Conservation (phyloP, 805 yeast genomes). For the Starmerella sp. region DNA sequence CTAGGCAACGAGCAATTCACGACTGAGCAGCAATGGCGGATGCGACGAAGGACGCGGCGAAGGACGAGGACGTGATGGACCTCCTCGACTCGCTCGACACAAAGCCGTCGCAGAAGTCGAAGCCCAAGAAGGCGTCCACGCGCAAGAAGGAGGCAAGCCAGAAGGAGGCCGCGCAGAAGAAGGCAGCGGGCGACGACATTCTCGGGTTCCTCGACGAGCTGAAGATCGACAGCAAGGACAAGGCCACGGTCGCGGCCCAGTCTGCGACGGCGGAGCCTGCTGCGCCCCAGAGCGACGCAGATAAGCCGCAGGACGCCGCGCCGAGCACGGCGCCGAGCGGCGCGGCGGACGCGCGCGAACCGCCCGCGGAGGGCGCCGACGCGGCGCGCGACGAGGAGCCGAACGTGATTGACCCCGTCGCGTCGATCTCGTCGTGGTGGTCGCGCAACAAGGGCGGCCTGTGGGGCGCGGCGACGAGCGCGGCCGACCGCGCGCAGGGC, state of each 20-base stretch:
- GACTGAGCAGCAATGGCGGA: neutral
- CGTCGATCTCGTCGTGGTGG: constrained; percentile 31
- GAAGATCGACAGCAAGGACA: constrained; percentile 4
- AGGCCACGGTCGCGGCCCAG: neutral
- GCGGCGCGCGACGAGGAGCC: neutral
- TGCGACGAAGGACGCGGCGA: constrained; percentile 11
- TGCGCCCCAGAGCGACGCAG: neutral
- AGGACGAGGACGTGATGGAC: constrained; percentile 31
- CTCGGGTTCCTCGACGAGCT: constrained; percentile 35
- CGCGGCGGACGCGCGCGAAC: too few species aligned
- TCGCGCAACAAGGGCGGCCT: constrained; percentile 30
- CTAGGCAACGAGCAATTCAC: neutral
- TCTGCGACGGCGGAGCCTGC: too few species aligned
- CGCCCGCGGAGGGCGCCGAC: too few species aligned
- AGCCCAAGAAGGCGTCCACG: constrained; percentile 20
- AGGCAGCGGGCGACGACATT: constrained; percentile 32
- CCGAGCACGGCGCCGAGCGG: neutral
- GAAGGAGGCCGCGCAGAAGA: constrained; percentile 12
- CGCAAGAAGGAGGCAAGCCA: constrained; percentile 12
- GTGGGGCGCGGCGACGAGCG: constrained; percentile 32
- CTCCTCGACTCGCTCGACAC: constrained; percentile 32
- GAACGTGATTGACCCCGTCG: constrained; percentile 25
- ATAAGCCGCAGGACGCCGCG: neutral
- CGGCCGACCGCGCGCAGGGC: constrained; percentile 17
- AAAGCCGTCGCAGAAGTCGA: constrained; percentile 17